Base-by-base conservation (phyloP, 176 grass and related monocot species). In the Oryza australiensis region DNA sequence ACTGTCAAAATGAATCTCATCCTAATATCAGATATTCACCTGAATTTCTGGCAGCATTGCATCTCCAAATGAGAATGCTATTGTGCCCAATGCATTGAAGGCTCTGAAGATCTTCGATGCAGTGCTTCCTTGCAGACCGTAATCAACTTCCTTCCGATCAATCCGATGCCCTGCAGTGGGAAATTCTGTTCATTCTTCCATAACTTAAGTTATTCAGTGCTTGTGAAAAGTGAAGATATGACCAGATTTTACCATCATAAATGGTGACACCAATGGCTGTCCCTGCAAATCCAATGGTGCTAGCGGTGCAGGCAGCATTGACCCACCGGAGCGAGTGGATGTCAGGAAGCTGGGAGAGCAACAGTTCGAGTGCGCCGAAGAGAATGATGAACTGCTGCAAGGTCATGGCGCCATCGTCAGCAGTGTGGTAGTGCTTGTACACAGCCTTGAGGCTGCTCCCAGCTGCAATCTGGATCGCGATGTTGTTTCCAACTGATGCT, bases 11-110 rank as follows among this genome's bases (percentile, higher is more conserved):
- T 67, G 37, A 26, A 57, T 66, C 62, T 66, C 9, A 67, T 12
- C 9, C 28, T n/a, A 79, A 66, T n/a, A 4, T 83, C 32, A 35
- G 46, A 13, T 10, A 4, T 20, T 14, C 46, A 93, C 94, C 85
- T 97, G 89, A 66, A 97, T 92, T 88, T 92, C 87, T 45, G 91
- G 94, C 73, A 97, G 87, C 89, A 97, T 97, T 7, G 94, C 91
- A 24, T 97, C 94, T 51, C 94, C 91, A 65, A 94, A 97, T 22
- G 91, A 97, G 84, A 97, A 97, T 0, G 94, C 94, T 64, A 97
- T 94, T 5, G 85, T 90, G 10, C 94, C 94, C 55, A 94, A 6
- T 0, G 91, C 94, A 33, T 89, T 92, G 60, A 94, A 94, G 72
- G 85, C 87, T 84, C 77, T 87, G 73, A 88, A 97, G 20, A 94